Base-by-base conservation (phyloP, 2,329 filamentous ascomycete genomes). In the Byssochlamys sp. region DNA sequence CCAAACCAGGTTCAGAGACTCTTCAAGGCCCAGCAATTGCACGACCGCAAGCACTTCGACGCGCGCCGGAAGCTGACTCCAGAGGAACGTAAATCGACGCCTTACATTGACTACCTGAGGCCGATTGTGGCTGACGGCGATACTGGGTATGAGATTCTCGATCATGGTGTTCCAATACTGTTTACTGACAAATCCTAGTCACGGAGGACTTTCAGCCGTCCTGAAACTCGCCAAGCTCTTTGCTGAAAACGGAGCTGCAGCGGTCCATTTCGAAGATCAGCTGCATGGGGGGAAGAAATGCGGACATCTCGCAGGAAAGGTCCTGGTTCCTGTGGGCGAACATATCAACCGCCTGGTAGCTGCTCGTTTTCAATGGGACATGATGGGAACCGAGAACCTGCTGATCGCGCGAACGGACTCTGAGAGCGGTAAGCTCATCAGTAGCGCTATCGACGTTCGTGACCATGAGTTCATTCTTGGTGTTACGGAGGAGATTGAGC, bases 231-330 rank as follows among this genome's bases (percentile, higher is more conserved):
- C 94, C 48, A 99, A 97, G 77, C 84, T 97, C 6, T 99, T 99
- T 67, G 94, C 94, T 19, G 94, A 99, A 76, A 95, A 95, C 65
- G 94, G 94, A 55, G 94, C 94, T 0, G 94, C 94, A 0, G 94
- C 88, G 7, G 94, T 99, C 1, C 94, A 99, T 73, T 96, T 99
- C 61, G 94, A 99, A 74, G 94, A 99, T 70, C 94, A 99, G 76
- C 83, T 97, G 52, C 94, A 97, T 70, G 94, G 94, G 50, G 94
- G 94, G 60, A 99, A 99, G 80, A 99, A 97, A 77, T 99, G 94
- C 70, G 94, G 94, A 14, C 94, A 99, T 75, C 78, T 97, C 60
- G 94, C 94, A 0, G 94, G 94, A 64, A 99, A 97, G 73, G 94
- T 97, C 1, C 80, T 99, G 7, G 94, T 97, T 2, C 92, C 94